Evolutionary conservation across 148 eudicot genomes (phyloP), one percentile per base, ranked within the genome.

Genomic region (Bassia scoparia): DNA sequence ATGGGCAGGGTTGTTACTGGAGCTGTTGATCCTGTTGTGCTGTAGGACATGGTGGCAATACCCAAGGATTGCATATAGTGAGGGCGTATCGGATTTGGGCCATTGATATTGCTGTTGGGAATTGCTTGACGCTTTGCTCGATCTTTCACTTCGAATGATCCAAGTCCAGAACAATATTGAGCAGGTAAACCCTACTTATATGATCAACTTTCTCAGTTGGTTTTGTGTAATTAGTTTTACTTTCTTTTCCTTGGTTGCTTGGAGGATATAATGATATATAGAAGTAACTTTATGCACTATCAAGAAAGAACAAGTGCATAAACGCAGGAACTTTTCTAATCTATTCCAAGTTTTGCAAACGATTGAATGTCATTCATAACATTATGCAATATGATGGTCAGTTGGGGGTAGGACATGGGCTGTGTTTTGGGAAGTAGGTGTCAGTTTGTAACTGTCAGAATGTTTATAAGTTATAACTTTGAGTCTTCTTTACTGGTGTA

Each of bases 1-100:
- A 93, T 93, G 98, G 98, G 98, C 16, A 87, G 98, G 83, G 80
- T 90, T 73, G 98, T 93, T 44, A 93, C 98, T 7, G 96, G 98
- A 29, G 98, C 92, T 14, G 87, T 82, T 81, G 91, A 93, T 78
- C 98, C 98, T 10, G 98, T 93, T 56, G 98, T 93, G 48, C 48
- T 93, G 74, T 93, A 93, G 84, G 98, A 90, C 31, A 93, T 81
- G 98, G 98, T 31, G 98, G 98, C 58, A 93, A 93, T 78, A 93
- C 98, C 0, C 98, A 93, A 86, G 98, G 89, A 93, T 93, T 82
- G 96, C 98, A 1, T 93, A 90, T 68, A 93, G 96, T 67, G 98
- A 93, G 84, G 98, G 98, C 6, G 55, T 93, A 90, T 76, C 78
- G 98, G 48, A 93, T 93, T 61, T 81, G 98, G 98, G 11, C 98